Evolutionary conservation across 2,329 filamentous ascomycete species (phyloP).

Genomic region (Cladosporium sp.): DNA sequence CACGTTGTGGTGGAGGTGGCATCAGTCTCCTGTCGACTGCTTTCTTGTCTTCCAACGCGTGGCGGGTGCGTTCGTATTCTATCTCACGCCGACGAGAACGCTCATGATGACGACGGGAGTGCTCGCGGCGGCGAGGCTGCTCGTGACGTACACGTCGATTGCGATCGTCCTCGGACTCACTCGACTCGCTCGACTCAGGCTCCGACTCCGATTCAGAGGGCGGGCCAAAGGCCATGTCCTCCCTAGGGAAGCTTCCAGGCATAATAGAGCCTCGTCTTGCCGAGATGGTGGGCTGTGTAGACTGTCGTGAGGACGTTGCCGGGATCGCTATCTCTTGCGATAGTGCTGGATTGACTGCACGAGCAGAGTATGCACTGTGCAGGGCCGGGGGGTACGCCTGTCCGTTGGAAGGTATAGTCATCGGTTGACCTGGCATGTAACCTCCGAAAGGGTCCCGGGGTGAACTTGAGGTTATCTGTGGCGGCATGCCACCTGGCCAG

Average conservation of each 20-base stretch:
- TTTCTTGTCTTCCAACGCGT: slow-evolving; percentile 15
- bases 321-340: slow-evolving; percentile 18
- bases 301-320: background rate
- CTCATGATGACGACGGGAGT: background rate
- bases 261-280: slow-evolving; percentile 10
- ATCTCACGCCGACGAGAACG: slow-evolving; percentile 14
- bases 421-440: background rate
- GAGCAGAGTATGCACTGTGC: slow-evolving; percentile 29
- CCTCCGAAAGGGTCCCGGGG: slow-evolving; percentile 6
- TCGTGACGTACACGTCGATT: background rate
- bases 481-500: slow-evolving; percentile 20
- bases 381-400: slow-evolving; percentile 21
- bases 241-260: slow-evolving; percentile 15
- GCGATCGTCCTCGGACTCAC: background rate
- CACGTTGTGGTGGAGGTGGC: slow-evolving; percentile 21
- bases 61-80: slow-evolving; percentile 8
- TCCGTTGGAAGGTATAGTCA: background rate
- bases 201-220: slow-evolving; percentile 14
- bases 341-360: slow-evolving; percentile 24
- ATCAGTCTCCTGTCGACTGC: slow-evolving; percentile 19
- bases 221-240: background rate
- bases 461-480: slow-evolving; percentile 14
- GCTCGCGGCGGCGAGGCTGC: slow-evolving; percentile 16
- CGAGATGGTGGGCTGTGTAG: slow-evolving; percentile 6
- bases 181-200: slow-evolving; percentile 7